phyloP scores from a whole-genome alignment of 257 asterid genomes.

The Gynochthodes officinalis region DNA sequence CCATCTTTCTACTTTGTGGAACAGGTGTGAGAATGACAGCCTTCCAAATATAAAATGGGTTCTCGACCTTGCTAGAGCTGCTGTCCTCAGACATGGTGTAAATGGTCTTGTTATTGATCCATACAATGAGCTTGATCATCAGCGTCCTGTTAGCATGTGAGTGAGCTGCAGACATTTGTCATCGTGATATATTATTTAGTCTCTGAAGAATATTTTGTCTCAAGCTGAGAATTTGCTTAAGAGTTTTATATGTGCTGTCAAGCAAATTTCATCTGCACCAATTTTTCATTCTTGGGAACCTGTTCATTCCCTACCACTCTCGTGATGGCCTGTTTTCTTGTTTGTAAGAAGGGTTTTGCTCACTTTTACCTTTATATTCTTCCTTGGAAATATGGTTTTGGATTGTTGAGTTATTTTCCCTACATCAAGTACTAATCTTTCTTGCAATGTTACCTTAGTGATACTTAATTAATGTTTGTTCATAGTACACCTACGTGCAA shows the following conservation, averaged over 20 bases:
- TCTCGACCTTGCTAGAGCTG: slow-evolving; percentile 84
- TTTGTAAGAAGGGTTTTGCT: neutral
- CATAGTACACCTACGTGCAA: neutral
- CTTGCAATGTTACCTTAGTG: neutral
- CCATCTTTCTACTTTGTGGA: slow-evolving; percentile 22
- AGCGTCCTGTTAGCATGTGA: slow-evolving; percentile 76
- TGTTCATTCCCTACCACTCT: neutral
- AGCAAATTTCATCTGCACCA: neutral
- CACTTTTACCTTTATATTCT: neutral
- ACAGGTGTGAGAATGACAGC: slow-evolving; percentile 90
- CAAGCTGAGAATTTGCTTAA: neutral
- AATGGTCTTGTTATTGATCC: slow-evolving; percentile 97
- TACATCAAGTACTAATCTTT: neutral
- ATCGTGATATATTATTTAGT: neutral
- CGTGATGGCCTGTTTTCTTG: neutral
- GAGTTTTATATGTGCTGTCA: neutral
- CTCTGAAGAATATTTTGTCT: neutral
- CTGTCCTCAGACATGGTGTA: slow-evolving; percentile 89
- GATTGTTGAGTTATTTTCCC: neutral
- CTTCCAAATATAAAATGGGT: slow-evolving; percentile 92
- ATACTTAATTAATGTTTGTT: neutral
- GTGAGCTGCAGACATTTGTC: slow-evolving; percentile 30
- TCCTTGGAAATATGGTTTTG: neutral
- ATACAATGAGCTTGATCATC: slow-evolving; percentile 97
- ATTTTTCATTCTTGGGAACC: neutral